Base-by-base conservation (phyloP, 495 filamentous ascomycete species). In the Aspergillus sclerotioniger region DNA sequence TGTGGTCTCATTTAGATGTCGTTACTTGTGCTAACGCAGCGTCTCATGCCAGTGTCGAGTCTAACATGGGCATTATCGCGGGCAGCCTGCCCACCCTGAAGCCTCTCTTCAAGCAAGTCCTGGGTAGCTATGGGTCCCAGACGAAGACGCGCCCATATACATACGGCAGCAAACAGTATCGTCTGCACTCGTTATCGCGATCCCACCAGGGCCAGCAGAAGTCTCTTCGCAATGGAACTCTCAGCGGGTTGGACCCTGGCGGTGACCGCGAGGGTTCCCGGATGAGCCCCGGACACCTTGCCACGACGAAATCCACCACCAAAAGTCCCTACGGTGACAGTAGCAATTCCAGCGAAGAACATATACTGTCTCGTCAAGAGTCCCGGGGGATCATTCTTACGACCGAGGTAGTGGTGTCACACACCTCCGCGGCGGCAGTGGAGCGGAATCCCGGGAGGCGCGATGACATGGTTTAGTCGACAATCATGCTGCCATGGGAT, bases 21-120 rank as follows among this genome's bases (percentile, higher is more conserved):
- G 25, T 25, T 25, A 6, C 7, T 12, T 25, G 6, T 13, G 12
- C 13, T 25, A 15, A 44, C 20, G 12, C 0, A 28, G 6, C 41
- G 29, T 31, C 31, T 20, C 20, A 28, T 0, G 43, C 12, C 35
- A 71, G 67, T 19, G 59, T 69, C 20, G 74, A 76, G 66, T 61
- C 61, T 57, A 72, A 74, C 57, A 66, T 72, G 39, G 76, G 75
- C 29, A 76, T 80, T 33, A 62, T 78, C 1, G 75, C 75, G 28
- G 73, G 73, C 48, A 77, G 65, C 37, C 71, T 80, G 15, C 77
- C 77, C 5, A 64, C 70, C 29, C 70, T 79, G 20, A 72, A 72
- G 35, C 77, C 77, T 8, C 70, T 80, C 13, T 72, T 77, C 55
- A 70, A 71, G 28, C 50, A 53, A 37, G 41, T 69, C 37, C 62